Evolutionary conservation across 352 stramenopile species (phyloP), one percentile per base, ranked within the genome.

Genomic region (Globisporangium paroecandrum): DNA sequence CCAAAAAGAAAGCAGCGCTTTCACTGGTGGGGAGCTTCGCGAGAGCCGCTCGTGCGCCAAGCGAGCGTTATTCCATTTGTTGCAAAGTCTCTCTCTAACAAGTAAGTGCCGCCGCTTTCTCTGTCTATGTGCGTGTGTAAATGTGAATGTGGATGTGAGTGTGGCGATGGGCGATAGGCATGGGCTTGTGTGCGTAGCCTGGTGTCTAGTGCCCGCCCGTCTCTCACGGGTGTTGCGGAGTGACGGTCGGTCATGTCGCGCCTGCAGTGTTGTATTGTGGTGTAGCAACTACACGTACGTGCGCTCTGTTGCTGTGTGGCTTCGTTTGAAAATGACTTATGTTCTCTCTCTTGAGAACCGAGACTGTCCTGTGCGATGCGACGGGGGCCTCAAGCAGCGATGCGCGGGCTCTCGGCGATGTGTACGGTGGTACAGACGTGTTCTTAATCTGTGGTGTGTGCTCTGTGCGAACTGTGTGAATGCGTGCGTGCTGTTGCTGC

Each of bases 401-500:
- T 69, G 75, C 71, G 73, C 71, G 77, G 73, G 72, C 71, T 66
- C 65, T 71, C 71, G 63, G 75, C 69, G 69, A 68, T 47, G 62
- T 73, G 81, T 88, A 82, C 82, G 84, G 87, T 94, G 83, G 87
- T 94, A 94, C 87, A 94, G 87, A 94, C 87, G 87, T 94, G 87
- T 94, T 94, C 87, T 94, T 92, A 94, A 90, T 83, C 56, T 60
- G 43, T 77, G 62, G 15, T 76, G 61, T 72, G 61, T n/a, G 55
- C 65, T 54, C 22, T 15, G 29, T 64, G 41, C 51, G 47, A 55
- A 13, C 43, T 25, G 12, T 25, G 12, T 51, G 43, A 51, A 20
- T 65, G n/a, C 41, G 36, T 60, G 53, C 41, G 29, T 60, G 58
- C 49, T 58, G 34, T 41, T 43, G 69, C 22, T 67, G 20, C 69